Percentiles rank a stretch among this genome's conserved stretches.
Conservation (phyloP, 495 filamentous ascomycete genomes). For the Penicillium pancosmium region DNA sequence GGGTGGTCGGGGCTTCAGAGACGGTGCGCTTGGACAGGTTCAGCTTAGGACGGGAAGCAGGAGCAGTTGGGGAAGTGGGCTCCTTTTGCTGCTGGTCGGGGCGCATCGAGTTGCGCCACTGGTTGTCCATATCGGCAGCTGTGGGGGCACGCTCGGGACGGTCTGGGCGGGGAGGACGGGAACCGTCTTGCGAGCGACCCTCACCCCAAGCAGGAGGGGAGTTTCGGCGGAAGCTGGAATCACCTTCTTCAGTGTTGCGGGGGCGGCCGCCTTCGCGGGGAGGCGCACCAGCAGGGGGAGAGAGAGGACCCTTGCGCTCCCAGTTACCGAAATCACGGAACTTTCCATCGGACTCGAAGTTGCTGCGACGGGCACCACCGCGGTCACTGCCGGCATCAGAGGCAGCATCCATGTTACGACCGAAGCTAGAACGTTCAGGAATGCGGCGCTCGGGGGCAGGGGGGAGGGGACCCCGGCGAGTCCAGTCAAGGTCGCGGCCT, state of each 20-base stretch:
- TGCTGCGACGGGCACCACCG: conserved; percentile 49
- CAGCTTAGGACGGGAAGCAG: conserved; percentile 69
- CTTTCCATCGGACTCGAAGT: conserved; percentile 75
- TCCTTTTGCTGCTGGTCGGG: conserved; percentile 70
- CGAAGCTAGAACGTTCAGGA: conserved; percentile 50
- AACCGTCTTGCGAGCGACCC: conserved; percentile 76
- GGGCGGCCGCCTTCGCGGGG: conserved; percentile 69
- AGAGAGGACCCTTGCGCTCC: conserved; percentile 92
- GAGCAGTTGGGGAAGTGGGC: conserved; percentile 52
- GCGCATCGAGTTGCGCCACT: conserved; percentile 83
- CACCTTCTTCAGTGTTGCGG: conserved; percentile 63
- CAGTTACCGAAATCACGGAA: conserved; percentile 87
- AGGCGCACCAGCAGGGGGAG: conserved; percentile 61
- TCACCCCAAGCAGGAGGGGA: conserved; percentile 84
- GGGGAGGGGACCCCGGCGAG: conserved; percentile 85
- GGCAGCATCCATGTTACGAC: conserved; percentile 52
- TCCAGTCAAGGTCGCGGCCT: conserved; percentile 68
- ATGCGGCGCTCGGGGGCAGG: conserved; percentile 60
- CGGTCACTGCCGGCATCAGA: conserved; percentile 58
- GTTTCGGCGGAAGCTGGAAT: conserved; percentile 59
- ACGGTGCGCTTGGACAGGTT: conserved; percentile 89
- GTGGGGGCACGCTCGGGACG: conserved; percentile 79
- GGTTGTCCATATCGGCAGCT: conserved; percentile 81
- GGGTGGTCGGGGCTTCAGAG: conserved; percentile 63
- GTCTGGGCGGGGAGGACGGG: conserved; percentile 78